Conservation (phyloP, 305 asterid genomes). For the Fraxinus ornus region DNA sequence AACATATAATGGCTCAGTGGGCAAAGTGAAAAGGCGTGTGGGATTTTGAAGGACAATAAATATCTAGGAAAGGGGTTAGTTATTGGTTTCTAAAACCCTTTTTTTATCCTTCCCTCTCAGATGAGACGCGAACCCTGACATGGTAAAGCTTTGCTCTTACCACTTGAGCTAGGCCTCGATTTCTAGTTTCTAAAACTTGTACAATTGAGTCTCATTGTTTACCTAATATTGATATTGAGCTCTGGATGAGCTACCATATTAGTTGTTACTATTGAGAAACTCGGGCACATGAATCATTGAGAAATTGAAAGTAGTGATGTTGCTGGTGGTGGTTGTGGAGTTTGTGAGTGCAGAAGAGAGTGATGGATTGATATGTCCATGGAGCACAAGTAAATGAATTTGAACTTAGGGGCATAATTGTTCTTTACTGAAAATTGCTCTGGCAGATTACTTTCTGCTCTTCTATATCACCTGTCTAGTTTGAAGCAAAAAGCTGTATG, state of each 20-base stretch:
- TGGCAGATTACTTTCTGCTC: not conserved
- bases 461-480: not conserved
- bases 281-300: not conserved
- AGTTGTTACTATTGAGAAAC: not conserved
- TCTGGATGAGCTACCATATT: not conserved
- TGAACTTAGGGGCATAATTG: not conserved
- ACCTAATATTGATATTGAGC: not conserved
- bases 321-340: not conserved
- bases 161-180: not conserved
- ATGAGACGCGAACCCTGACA: not conserved
- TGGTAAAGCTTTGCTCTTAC: not conserved
- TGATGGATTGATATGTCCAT: not conserved
- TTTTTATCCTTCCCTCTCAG: not conserved
- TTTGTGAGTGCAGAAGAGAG: not conserved
- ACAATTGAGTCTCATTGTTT: not conserved
- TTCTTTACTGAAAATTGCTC: not conserved
- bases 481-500: not conserved
- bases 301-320: not conserved
- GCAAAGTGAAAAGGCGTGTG: not conserved
- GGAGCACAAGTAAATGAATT: not conserved
- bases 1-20: not conserved
- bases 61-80: not conserved
- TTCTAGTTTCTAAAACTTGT: not conserved
- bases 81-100: not conserved
- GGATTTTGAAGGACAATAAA: not conserved